Evolutionary conservation across 2,329 filamentous ascomycete genomes (phyloP).

Genomic region (Neurospora sp.): DNA sequence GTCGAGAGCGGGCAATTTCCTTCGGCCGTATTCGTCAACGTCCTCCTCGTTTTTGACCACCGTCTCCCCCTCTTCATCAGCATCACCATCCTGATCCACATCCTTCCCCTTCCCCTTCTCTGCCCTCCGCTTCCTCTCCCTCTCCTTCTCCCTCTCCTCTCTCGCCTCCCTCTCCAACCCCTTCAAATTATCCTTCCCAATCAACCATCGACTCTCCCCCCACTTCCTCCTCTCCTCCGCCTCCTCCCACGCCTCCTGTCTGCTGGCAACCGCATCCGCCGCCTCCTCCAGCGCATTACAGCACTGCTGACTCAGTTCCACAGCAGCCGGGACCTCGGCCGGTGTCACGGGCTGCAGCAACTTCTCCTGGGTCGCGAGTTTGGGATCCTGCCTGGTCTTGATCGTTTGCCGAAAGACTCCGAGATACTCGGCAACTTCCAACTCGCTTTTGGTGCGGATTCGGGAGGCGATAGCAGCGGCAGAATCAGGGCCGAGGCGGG

Average conservation of each 20-base stretch:
- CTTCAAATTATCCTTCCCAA: slow-evolving; percentile 33
- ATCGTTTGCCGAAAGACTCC: slow-evolving; percentile 44
- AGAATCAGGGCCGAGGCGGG: slow-evolving; percentile 54
- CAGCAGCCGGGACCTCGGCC: slow-evolving; percentile 56
- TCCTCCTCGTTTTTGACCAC: background rate
- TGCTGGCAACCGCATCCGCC: slow-evolving; percentile 54
- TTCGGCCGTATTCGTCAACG: background rate
- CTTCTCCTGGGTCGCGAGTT: slow-evolving; percentile 25
- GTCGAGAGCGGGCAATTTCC: slow-evolving; percentile 22
- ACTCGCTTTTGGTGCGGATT: slow-evolving; percentile 60
- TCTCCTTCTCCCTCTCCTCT: slow-evolving; percentile 8
- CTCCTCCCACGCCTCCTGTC: slow-evolving; percentile 56
- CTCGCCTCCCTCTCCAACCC: slow-evolving; percentile 2
- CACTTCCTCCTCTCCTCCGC: slow-evolving; percentile 49
- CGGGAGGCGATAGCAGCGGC: slow-evolving; percentile 50
- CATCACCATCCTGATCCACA: background rate
- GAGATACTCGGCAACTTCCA: slow-evolving; percentile 67
- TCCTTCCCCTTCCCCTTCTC: background rate
- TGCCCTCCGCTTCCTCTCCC: slow-evolving; percentile 1
- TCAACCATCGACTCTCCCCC: slow-evolving; percentile 54
- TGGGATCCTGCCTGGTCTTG: background rate
- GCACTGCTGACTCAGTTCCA: slow-evolving; percentile 60
- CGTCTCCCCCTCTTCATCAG: background rate
- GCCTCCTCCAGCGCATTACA: slow-evolving; percentile 56
- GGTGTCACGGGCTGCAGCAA: slow-evolving; percentile 31